Evolutionary conservation across 1,284 basidiomycete species (phyloP).

Genomic region (Phaffia rhodozyma): DNA sequence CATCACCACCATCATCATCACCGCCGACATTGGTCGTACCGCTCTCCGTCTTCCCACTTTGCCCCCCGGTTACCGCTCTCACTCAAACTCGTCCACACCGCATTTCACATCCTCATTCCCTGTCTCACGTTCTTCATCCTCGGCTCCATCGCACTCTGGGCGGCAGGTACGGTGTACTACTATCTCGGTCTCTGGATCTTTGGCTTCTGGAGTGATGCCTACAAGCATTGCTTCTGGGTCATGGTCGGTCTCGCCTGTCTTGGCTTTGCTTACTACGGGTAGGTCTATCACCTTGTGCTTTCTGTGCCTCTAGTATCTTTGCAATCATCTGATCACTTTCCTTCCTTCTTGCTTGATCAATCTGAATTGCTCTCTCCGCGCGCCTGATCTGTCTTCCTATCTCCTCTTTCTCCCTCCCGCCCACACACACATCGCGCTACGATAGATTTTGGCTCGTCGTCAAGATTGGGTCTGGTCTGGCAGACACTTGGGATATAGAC

Average conservation of each 20-base stretch:
- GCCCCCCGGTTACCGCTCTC: background rate
- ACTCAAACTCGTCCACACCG: conserved; percentile 1
- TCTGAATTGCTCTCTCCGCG: too few species aligned
- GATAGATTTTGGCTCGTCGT: too few species aligned
- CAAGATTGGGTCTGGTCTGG: too few species aligned
- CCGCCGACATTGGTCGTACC: too few species aligned
- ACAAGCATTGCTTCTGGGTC: background rate
- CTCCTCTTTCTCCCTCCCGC: too few species aligned
- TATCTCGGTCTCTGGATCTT: background rate
- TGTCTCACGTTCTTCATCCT: background rate
- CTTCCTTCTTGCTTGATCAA: too few species aligned
- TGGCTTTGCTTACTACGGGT: background rate
- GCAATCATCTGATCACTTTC: too few species aligned
- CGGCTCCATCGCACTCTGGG: background rate
- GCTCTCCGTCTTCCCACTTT: background rate
- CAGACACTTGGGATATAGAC: too few species aligned
- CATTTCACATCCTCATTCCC: background rate
- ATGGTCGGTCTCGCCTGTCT: background rate
- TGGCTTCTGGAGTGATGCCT: conserved; percentile 1
- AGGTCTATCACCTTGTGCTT: background rate
- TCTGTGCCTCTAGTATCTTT: too few species aligned
- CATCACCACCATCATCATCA: too few species aligned
- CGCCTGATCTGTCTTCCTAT: too few species aligned
- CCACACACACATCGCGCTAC: too few species aligned
- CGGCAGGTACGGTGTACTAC: conserved; percentile 3